Evolutionary conservation across 2,329 filamentous ascomycete species (phyloP).

Genomic region (Neofusicoccum laricinum): DNA sequence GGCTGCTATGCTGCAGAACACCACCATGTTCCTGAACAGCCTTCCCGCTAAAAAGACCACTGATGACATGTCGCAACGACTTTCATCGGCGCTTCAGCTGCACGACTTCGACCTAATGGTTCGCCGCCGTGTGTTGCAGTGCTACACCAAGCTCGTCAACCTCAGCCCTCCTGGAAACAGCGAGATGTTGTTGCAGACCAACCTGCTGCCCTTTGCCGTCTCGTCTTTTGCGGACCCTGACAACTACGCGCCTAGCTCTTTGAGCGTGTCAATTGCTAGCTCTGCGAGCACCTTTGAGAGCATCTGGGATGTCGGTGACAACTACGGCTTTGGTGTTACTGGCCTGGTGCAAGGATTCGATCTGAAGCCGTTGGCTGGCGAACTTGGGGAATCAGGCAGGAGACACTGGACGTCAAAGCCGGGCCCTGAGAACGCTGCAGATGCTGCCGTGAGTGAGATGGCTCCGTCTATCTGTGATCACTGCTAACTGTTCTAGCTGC

Average conservation of each 20-base stretch:
- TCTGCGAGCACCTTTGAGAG: slow-evolving; percentile 87
- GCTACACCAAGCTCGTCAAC: slow-evolving; percentile 87
- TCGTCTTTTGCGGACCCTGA: slow-evolving; percentile 92
- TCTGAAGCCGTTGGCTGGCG: slow-evolving; percentile 66
- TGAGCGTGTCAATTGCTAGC: slow-evolving; percentile 84
- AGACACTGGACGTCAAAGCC: slow-evolving; percentile 53
- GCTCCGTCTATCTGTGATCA: slow-evolving; percentile 2
- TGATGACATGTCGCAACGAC: slow-evolving; percentile 79
- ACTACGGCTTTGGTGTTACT: slow-evolving; percentile 90
- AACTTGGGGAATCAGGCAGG: slow-evolving; percentile 37
- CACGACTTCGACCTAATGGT: slow-evolving; percentile 93
- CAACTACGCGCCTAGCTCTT: slow-evolving; percentile 67
- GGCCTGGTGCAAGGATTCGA: slow-evolving; percentile 78
- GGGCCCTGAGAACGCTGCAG: slow-evolving; percentile 64
- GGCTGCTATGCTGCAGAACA: slow-evolving; percentile 92
- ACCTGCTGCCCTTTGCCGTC: slow-evolving; percentile 83
- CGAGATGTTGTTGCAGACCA: slow-evolving; percentile 86
- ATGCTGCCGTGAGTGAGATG: slow-evolving; percentile 36
- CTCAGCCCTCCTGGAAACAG: slow-evolving; percentile 80
- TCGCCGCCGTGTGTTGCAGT: slow-evolving; percentile 86
- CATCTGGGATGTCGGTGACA: slow-evolving; percentile 93
- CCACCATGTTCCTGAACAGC: slow-evolving; percentile 81
- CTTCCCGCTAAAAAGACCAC: slow-evolving; percentile 79
- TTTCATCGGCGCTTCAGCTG: slow-evolving; percentile 82
- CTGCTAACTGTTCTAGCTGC: slow-evolving; percentile 28